Conservation (phyloP, 805 yeast species). For the Barnettozyma sp. region DNA sequence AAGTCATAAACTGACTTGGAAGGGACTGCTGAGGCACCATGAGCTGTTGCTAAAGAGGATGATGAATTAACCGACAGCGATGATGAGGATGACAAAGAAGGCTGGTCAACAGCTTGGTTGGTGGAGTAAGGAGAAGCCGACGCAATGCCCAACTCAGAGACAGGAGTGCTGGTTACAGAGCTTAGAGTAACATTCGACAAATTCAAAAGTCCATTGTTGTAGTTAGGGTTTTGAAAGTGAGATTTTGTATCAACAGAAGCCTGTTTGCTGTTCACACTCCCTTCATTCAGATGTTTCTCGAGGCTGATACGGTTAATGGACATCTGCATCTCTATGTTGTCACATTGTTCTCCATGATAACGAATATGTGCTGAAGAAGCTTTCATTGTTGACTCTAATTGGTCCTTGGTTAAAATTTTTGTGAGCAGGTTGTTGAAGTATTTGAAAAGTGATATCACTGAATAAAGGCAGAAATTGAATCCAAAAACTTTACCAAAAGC, state of each 20-base stretch:
- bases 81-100: neutral
- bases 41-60: no score
- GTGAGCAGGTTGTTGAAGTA: conserved; percentile 11
- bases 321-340: neutral
- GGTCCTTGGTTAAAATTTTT: conserved; percentile 8
- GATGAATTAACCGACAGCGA: no score
- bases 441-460: conserved; percentile 13
- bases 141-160: neutral
- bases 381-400: conserved; percentile 4
- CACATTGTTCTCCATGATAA: neutral
- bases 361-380: neutral
- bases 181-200: conserved; percentile 1
- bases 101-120: neutral
- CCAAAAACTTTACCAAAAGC: conserved; percentile 15
- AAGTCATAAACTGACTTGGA: conserved; percentile 5
- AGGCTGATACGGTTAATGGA: conserved; percentile 1
- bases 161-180: neutral
- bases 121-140: neutral
- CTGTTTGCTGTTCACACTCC: neutral
- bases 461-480: conserved; percentile 10
- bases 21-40: neutral
- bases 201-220: conserved; percentile 2
- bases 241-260: neutral
- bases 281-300: conserved; percentile 2
- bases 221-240: conserved; percentile 5